Evolutionary conservation across 768 basidiomycete species (phyloP).

Genomic region (Russula vinacea): DNA sequence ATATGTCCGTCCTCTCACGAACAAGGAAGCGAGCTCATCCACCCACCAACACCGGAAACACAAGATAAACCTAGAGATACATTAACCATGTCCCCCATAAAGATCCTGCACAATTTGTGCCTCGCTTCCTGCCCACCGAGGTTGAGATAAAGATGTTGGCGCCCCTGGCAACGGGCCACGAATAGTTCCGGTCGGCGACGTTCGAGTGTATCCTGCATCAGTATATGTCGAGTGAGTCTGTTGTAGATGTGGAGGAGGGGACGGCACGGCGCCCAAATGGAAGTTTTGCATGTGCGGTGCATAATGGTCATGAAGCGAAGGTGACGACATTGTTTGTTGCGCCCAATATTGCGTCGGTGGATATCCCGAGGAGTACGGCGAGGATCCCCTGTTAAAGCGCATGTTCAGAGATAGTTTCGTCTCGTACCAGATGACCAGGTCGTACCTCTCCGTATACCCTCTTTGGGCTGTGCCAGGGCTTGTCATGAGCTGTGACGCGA

Average conservation of each 20-base stretch:
- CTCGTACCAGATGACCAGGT: not conserved
- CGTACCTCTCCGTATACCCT: slow-evolving; percentile 14
- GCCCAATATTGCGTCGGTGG: not conserved
- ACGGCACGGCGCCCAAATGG: not conserved
- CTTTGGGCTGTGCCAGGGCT: slow-evolving; percentile 11
- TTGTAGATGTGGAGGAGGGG: not conserved
- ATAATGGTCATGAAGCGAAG: slow-evolving; percentile 5
- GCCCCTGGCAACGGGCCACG: slow-evolving; percentile 16
- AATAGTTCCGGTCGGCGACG: not conserved
- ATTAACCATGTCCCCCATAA: slow-evolving; percentile 14
- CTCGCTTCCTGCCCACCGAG: slow-evolving; percentile 18
- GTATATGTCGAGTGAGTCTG: not conserved
- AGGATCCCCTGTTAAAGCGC: not conserved
- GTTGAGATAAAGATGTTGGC: slow-evolving; percentile 2
- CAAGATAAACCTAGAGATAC: not conserved
- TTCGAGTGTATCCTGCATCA: not conserved
- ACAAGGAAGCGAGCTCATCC: too few species aligned
- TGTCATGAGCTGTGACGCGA: slow-evolving; percentile 46
- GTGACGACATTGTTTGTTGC: not conserved
- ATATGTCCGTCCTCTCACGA: too few species aligned
- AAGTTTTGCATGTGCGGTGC: not conserved
- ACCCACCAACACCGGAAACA: not conserved
- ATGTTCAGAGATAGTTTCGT: not conserved
- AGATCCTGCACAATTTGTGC: slow-evolving; percentile 21
- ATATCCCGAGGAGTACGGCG: slow-evolving; percentile 13